Conservation (phyloP, 768 basidiomycete species). For the Trametes meyenii region DNA sequence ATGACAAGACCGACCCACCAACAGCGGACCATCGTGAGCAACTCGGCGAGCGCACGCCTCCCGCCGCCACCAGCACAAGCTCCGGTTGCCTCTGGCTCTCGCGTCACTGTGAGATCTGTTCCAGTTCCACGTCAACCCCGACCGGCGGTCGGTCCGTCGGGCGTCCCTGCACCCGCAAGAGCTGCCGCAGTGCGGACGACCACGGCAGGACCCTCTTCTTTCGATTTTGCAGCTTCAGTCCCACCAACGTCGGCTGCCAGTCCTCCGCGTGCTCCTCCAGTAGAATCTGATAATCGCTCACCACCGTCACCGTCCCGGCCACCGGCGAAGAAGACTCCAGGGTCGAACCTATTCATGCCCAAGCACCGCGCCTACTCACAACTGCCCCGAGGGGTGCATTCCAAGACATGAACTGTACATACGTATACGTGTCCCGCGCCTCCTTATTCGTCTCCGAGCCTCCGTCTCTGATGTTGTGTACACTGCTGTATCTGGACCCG, state of each 20-base stretch:
- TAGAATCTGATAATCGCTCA: conserved; percentile 29
- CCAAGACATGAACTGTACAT: conserved; percentile 14
- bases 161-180: not conserved
- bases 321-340: conserved; percentile 62
- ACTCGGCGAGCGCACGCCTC: conserved; percentile 14
- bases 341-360: conserved; percentile 68
- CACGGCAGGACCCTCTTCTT: conserved; percentile 7
- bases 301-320: conserved; percentile 42
- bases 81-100: conserved; percentile 33
- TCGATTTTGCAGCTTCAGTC: conserved; percentile 17
- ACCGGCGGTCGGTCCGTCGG: not conserved
- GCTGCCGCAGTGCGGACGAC: not conserved
- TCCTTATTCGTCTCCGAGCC: not conserved
- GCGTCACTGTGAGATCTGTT: conserved; percentile 57
- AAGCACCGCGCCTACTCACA: conserved; percentile 64
- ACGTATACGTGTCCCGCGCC: not conserved
- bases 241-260: conserved; percentile 20
- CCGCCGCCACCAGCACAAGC: conserved; percentile 8
- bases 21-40: conserved; percentile 32
- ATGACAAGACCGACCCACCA: conserved; percentile 47
- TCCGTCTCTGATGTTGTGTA: not conserved
- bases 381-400: conserved; percentile 23
- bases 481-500: conserved; percentile 13
- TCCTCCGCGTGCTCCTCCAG: conserved; percentile 7
- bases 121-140: conserved; percentile 35